These are phyloP conservation scores for Periconia sp. DNA, from an alignment of 2,329 filamentous ascomycete species.

Conservation along the genomic window DNA sequence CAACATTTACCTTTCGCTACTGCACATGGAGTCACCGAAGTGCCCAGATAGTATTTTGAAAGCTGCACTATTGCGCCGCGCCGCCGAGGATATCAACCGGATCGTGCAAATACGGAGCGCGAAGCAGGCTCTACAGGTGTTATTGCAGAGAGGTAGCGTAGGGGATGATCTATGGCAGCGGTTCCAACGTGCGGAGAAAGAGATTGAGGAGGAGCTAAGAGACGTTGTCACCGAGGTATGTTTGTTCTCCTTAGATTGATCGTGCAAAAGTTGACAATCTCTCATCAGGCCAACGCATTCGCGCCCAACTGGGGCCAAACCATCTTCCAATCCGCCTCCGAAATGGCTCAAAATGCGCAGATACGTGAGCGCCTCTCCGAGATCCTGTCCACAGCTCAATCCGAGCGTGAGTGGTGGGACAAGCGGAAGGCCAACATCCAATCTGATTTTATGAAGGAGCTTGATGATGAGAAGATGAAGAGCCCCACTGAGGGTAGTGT, in stretches of 20 bases:
- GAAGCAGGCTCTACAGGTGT: constrained; percentile 82
- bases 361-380: constrained; percentile 78
- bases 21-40: constrained; percentile 75
- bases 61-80: constrained; percentile 85
- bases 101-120: constrained; percentile 87
- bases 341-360: constrained; percentile 85
- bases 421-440: constrained; percentile 77
- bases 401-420: constrained; percentile 93
- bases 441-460: constrained; percentile 81
- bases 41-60: constrained; percentile 86
- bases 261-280: constrained; percentile 13
- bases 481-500: constrained; percentile 18
- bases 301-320: constrained; percentile 86
- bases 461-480: constrained; percentile 64
- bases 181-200: constrained; percentile 90
- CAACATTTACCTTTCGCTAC: constrained; percentile 91
- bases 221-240: constrained; percentile 91
- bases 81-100: constrained; percentile 89
- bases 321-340: constrained; percentile 97
- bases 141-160: constrained; percentile 89
- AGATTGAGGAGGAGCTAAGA: constrained; percentile 94
- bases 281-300: constrained; percentile 82
- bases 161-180: constrained; percentile 96
- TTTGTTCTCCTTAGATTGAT: constrained; percentile 1
- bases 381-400: constrained; percentile 71